Base-by-base conservation (phyloP, 805 yeast genomes). In the Scheffersomyces amazonensis region DNA sequence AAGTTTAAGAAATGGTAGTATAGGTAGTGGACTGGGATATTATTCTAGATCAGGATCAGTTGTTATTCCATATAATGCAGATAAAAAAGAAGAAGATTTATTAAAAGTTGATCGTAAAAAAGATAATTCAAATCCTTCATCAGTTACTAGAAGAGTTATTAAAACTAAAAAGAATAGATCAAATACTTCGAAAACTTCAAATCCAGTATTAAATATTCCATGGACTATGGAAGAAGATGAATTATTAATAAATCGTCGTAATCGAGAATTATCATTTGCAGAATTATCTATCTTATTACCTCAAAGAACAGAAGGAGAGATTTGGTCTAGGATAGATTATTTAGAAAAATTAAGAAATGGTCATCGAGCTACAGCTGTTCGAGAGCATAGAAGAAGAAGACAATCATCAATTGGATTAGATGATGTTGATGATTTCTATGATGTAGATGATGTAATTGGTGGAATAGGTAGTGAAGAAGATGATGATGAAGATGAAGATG, bases 231-330 rank as follows among this genome's bases (percentile, higher is more conserved):
- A 85, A 36, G 95, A 87, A 58, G 95, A 87, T 59, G 84, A 81
- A 44, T 57, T 87, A 27, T 50, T 78, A 31, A 72, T 73, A 33
- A 69, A 76, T 42, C 66, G 84, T 36, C 60, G 77, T 8, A 64
- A 75, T 35, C 64, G 80, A 46, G 83, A 82, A 39, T 62, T 88
- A 29, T 75, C 83, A 23, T 71, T 83, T 50, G 83, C 82, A 13
- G 96, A 88, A 60, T 64, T 88, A 27, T 73, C 83, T 12, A 81
- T 87, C 23, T 60, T 88, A 36, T 65, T 88, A 31, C 91, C 93
- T 12, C 75, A 73, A 40, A 75, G 87, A 46, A 71, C 93, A 0
- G 89, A 84, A 54, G 69, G 69, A n/a, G 93, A 87, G 48, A 88
- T 88, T 31, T 71, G 76, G 69, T 60, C 73, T 27, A 69, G 93